Conservation (phyloP, 345 rosid genomes). For the Chamaenerion angustifolium region DNA sequence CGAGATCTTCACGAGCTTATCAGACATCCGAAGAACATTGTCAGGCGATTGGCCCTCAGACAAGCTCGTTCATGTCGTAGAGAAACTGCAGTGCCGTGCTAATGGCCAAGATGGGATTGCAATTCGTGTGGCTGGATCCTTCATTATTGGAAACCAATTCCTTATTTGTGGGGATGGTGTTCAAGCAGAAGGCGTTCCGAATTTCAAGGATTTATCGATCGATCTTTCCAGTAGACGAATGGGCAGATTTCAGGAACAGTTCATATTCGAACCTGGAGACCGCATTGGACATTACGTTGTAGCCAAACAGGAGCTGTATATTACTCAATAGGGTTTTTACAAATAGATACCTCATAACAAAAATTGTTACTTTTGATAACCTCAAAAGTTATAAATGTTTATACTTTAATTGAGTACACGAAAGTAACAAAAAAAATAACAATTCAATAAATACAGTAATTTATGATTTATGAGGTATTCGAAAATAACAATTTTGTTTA, state of each 20-base stretch:
- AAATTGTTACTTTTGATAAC: too few relatives aligned
- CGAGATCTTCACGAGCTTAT: conserved; percentile 40
- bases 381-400: too few relatives aligned
- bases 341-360: too few relatives aligned
- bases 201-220: conserved; percentile 66
- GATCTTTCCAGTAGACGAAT: conserved; percentile 62
- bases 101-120: conserved; percentile 51
- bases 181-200: conserved; percentile 82
- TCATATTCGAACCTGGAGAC: conserved; percentile 45
- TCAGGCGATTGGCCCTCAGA: conserved; percentile 76
- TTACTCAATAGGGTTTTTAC: conserved; percentile 22
- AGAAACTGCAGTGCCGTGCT: conserved; percentile 70
- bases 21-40: conserved; percentile 56
- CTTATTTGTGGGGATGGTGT: conserved; percentile 88
- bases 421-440: too few relatives aligned
- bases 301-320: conserved; percentile 65
- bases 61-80: conserved; percentile 79
- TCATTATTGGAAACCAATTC: conserved; percentile 74
- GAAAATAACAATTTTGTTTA: too few relatives aligned
- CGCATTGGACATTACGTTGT: conserved; percentile 51
- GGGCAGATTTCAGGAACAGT: conserved; percentile 84
- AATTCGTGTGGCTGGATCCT: conserved; percentile 74
- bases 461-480: too few relatives aligned
- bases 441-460: too few relatives aligned
- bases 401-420: too few relatives aligned